These are phyloP conservation scores for Candida nemodendra DNA, from an alignment of 805 yeast species.

Conservation along the genomic window DNA sequence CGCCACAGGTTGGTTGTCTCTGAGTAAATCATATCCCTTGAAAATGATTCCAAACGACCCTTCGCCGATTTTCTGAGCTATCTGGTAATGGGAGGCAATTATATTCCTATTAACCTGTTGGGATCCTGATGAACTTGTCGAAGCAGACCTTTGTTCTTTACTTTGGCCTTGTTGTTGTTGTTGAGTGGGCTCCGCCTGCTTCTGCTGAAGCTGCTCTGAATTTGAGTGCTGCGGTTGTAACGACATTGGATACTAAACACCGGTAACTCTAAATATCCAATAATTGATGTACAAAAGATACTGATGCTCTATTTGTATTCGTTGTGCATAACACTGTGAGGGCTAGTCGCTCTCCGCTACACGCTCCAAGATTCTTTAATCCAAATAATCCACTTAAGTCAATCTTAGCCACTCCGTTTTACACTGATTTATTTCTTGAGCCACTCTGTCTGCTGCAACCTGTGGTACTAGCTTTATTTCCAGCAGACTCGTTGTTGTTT, in stretches of 20 bases:
- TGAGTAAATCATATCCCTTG: slow-evolving; percentile 73
- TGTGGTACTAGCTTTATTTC: too few species aligned
- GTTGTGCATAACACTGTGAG: too few species aligned
- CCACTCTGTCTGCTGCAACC: too few species aligned
- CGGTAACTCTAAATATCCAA: too few species aligned
- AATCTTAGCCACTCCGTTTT: too few species aligned
- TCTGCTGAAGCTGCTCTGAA: slow-evolving; percentile 3
- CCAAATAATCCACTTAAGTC: too few species aligned
- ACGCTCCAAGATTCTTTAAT: too few species aligned
- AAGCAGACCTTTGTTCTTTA: slow-evolving; percentile 15
- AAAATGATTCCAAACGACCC: slow-evolving; percentile 85
- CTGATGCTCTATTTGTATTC: too few species aligned
- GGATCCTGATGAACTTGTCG: slow-evolving; percentile 16
- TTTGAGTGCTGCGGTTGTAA: neutral
- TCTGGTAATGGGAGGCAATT: slow-evolving; percentile 65
- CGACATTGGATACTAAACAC: neutral
- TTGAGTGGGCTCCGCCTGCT: slow-evolving; percentile 3
- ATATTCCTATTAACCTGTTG: slow-evolving; percentile 30
- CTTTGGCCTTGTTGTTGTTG: slow-evolving; percentile 4
- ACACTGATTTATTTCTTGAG: too few species aligned
- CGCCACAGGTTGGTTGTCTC: slow-evolving; percentile 62
- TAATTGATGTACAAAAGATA: too few species aligned
- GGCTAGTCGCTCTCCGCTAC: too few species aligned
- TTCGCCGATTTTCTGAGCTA: slow-evolving; percentile 83
- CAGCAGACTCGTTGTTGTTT: too few species aligned